Evolutionary conservation across 2,329 filamentous ascomycete species (phyloP).

Genomic region (Acrodontium crateriforme): DNA sequence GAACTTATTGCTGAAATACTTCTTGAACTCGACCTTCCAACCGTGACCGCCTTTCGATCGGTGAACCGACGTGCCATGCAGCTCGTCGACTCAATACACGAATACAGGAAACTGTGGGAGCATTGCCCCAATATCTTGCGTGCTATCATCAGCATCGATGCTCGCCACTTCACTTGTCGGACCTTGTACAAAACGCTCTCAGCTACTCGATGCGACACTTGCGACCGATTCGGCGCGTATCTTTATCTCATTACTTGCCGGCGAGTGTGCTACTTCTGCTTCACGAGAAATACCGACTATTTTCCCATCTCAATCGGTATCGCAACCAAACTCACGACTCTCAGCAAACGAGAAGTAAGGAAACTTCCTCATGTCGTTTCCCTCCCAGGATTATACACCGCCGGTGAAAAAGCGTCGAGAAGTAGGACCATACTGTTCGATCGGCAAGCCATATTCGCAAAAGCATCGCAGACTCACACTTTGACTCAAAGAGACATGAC

Average conservation of each 20-base stretch:
- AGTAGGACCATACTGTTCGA: too few species aligned
- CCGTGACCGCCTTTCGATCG: constrained; percentile 23
- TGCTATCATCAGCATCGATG: not conserved
- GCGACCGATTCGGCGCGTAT: constrained; percentile 25
- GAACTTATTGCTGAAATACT: constrained; percentile 20
- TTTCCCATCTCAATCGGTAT: constrained; percentile 1
- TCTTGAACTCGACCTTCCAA: constrained; percentile 18
- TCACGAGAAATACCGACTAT: constrained; percentile 18
- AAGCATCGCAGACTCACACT: not conserved
- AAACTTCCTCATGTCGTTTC: not conserved
- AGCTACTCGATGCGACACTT: constrained; percentile 21
- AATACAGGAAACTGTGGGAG: constrained; percentile 21
- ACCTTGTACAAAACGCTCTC: constrained; percentile 23
- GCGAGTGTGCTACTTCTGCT: constrained; percentile 29
- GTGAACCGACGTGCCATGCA: constrained; percentile 24
- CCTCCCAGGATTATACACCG: not conserved
- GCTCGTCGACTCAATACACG: constrained; percentile 24
- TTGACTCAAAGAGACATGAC: not conserved
- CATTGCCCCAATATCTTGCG: constrained; percentile 16
- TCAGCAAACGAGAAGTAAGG: too few species aligned
- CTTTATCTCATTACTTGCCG: constrained; percentile 27
- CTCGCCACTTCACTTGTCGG: not conserved
- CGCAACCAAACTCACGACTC: not conserved
- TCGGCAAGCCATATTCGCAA: not conserved
- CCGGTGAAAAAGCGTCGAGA: too few species aligned